phyloP scores from a whole-genome alignment of 1,284 basidiomycete species.

The Melanopsichium pennsylvanicum region DNA sequence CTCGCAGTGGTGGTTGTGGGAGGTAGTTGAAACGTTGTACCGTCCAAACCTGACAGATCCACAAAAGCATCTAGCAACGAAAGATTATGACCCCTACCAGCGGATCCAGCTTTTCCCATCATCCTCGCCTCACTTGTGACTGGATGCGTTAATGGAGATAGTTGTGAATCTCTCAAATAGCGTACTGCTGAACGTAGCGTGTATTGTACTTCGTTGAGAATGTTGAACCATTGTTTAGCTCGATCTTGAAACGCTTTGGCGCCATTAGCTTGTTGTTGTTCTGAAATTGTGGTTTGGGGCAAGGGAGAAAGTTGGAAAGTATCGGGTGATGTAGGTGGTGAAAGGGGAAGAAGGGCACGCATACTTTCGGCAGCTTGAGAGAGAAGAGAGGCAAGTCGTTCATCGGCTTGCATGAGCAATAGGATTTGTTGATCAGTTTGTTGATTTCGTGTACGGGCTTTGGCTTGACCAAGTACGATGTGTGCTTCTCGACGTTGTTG shows the following conservation, averaged over 20 bases:
- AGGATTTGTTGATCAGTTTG: conserved; percentile 48
- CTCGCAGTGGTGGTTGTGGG: background rate
- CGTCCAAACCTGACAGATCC: conserved; percentile 30
- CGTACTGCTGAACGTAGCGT: conserved; percentile 30
- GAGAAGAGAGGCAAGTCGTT: conserved; percentile 34
- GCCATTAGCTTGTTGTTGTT: background rate
- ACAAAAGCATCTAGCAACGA: conserved; percentile 45
- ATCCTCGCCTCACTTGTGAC: conserved; percentile 21
- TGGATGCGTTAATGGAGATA: conserved; percentile 29
- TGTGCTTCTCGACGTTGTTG: conserved; percentile 30
- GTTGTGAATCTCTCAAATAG: conserved; percentile 35
- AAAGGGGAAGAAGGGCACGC: conserved; percentile 27
- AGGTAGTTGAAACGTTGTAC: conserved; percentile 32
- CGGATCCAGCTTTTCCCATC: conserved; percentile 35
- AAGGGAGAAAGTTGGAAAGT: background rate
- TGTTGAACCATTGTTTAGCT: conserved; percentile 45
- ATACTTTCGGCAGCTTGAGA: conserved; percentile 46
- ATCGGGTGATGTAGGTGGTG: background rate
- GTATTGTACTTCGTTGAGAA: conserved; percentile 52
- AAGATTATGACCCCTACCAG: conserved; percentile 26
- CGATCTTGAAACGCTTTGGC: conserved; percentile 43
- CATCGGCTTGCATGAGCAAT: conserved; percentile 45
- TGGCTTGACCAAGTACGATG: conserved; percentile 31
- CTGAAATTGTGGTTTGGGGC: background rate
- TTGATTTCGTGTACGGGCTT: conserved; percentile 32